Percentiles rank a stretch among this genome's conserved stretches.
Evolutionary conservation across 306 rosid genomes (phyloP).

Genomic region (Cicer cuneatum): DNA sequence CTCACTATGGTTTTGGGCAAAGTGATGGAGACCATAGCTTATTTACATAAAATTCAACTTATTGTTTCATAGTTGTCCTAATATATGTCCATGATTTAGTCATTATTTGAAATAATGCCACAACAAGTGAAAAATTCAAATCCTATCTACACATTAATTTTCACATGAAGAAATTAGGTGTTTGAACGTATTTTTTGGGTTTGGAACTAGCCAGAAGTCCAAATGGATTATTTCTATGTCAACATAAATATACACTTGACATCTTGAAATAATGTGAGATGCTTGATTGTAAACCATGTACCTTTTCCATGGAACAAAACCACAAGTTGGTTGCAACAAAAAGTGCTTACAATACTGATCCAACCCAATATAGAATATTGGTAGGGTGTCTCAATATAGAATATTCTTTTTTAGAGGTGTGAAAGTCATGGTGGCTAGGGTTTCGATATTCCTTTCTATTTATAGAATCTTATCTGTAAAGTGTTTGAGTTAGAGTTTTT

Average conservation of each 20-base stretch:
- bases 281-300: not conserved
- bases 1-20: not conserved
- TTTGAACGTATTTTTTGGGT: not conserved
- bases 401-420: no score
- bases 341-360: no score
- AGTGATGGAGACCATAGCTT: not conserved
- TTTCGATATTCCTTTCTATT: no score
- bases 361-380: no score
- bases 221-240: not conserved
- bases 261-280: not conserved
- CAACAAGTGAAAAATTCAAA: not conserved
- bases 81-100: no score
- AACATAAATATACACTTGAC: not conserved
- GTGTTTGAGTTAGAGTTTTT: no score
- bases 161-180: not conserved
- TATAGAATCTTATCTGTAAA: no score
- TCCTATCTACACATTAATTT: no score
- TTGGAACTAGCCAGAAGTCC: not conserved
- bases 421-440: no score
- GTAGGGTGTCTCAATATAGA: no score
- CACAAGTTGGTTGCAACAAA: not conserved
- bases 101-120: not conserved
- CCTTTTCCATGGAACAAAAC: not conserved
- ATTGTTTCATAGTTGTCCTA: not conserved
- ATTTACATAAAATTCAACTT: no score